phyloP scores from a whole-genome alignment of 2,329 filamentous ascomycete species.

The Paramyrothecium roridum region DNA sequence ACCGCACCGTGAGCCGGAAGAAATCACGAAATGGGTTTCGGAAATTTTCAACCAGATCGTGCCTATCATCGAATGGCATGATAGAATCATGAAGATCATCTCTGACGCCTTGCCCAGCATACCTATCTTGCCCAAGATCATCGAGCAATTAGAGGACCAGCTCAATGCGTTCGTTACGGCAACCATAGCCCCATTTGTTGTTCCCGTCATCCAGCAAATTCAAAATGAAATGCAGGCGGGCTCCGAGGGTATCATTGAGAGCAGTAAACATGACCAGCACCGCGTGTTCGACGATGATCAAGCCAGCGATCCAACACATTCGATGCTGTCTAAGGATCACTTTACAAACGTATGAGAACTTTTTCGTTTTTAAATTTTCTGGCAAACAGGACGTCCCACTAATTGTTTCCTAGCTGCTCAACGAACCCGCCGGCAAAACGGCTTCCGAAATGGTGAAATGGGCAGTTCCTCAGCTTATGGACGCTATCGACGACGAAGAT shows the following conservation, averaged over 20 bases:
- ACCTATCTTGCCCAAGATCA: constrained; percentile 76
- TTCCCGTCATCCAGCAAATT: constrained; percentile 85
- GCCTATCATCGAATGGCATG: constrained; percentile 87
- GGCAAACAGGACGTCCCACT: background rate
- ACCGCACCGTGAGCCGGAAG: constrained; percentile 77
- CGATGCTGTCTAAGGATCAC: constrained; percentile 94
- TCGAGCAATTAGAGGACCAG: constrained; percentile 85
- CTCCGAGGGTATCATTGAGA: constrained; percentile 82
- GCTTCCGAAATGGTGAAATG: constrained; percentile 77
- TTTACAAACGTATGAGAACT: constrained; percentile 68
- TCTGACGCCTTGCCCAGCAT: constrained; percentile 78
- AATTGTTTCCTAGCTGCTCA: constrained; percentile 55
- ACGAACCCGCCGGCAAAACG: constrained; percentile 81
- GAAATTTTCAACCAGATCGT: constrained; percentile 77
- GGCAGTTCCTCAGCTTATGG: constrained; percentile 86
- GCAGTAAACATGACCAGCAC: constrained; percentile 78
- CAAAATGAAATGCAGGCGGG: constrained; percentile 83
- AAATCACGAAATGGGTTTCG: constrained; percentile 74
- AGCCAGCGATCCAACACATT: constrained; percentile 82
- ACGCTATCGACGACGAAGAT: constrained; percentile 77
- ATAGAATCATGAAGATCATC: constrained; percentile 79
- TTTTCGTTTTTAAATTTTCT: background rate
- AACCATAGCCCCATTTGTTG: constrained; percentile 82
- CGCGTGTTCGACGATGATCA: constrained; percentile 80
- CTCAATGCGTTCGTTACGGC: constrained; percentile 87